Base-by-base conservation (phyloP, 805 yeast species). In the Debaryomyces castellii region DNA sequence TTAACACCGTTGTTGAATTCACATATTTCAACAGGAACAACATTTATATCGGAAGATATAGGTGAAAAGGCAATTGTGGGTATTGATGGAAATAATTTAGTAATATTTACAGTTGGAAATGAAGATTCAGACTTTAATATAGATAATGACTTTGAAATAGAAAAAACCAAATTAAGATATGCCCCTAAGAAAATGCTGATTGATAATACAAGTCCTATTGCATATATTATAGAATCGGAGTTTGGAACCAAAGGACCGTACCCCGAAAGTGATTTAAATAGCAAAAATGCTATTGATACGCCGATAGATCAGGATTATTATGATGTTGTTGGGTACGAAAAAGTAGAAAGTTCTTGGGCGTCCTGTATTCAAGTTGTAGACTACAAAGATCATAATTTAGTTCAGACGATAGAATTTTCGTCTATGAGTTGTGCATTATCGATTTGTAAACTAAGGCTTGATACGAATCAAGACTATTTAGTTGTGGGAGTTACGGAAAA, bases 31-130 rank as follows among this genome's bases (percentile, higher is more conserved):
- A 62, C 63, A 28, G 85, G 83, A 0, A 65, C 80, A 8, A 66
- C 81, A 0, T 82, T 89, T 55, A 67, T 67, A 17, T 82, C 88
- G 37, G 87, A 80, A 47, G 94, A 87, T 48, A 66, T 72, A 22
- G 76, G 76, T 8, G 71, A 69, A n/a, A 72, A 67, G 42, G 92
- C 92, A 1, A 66, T 84, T 3, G 81, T 89, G 22, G 90, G 87
- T 0, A 70, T 87, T 14, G 68, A 70, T 32, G 79, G 76, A 2
- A 71, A 70, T 36, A 73, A 67, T 17, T 64, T 89, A 47, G 63
- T 74, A 2, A 85, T 87, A 24, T 74, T 83, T 55, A 74, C 82
- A 0, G 58, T 81, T 28, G 84, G 81, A 5, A 66, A 67, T 20
- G 73, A 66, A 25, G 60, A 60, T 11, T 47, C 57, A 2, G 63